Conservation (phyloP, 2,329 filamentous ascomycete species). For the Rhexocercosporidium sp. region DNA sequence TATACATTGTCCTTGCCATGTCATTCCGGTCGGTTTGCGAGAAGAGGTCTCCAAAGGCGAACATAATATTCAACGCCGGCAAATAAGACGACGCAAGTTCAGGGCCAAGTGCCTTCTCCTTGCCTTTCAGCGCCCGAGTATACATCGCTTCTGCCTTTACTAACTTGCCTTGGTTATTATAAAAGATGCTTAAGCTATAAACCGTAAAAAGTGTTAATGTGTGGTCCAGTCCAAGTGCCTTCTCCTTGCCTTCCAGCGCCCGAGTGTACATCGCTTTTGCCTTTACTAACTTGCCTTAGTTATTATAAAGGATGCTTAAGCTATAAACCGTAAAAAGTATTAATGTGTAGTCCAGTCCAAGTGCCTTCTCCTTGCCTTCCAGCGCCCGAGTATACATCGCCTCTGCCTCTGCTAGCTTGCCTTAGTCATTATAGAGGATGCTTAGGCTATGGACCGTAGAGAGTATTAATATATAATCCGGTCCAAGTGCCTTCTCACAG, state of each 20-base stretch:
- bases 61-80: constrained; percentile 38
- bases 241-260: no score
- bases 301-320: no score
- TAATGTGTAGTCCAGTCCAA: neutral
- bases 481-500: constrained; percentile 24
- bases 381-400: constrained; percentile 42
- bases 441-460: no score
- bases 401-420: constrained; percentile 32
- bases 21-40: constrained; percentile 35
- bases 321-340: neutral
- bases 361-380: constrained; percentile 23
- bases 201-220: no score
- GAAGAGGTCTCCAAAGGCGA: constrained; percentile 37
- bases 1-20: constrained; percentile 38
- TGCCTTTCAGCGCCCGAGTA: no score
- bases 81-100: constrained; percentile 36
- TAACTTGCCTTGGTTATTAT: no score
- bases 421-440: constrained; percentile 27
- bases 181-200: no score
- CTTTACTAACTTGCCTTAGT: no score
- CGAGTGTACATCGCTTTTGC: no score
- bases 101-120: constrained; percentile 31
- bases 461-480: constrained; percentile 26
- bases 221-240: no score
- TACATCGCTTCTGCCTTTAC: no score